Evolutionary conservation across 2,329 filamentous ascomycete species (phyloP).

Genomic region (Pseudocercospora fijiensis): DNA sequence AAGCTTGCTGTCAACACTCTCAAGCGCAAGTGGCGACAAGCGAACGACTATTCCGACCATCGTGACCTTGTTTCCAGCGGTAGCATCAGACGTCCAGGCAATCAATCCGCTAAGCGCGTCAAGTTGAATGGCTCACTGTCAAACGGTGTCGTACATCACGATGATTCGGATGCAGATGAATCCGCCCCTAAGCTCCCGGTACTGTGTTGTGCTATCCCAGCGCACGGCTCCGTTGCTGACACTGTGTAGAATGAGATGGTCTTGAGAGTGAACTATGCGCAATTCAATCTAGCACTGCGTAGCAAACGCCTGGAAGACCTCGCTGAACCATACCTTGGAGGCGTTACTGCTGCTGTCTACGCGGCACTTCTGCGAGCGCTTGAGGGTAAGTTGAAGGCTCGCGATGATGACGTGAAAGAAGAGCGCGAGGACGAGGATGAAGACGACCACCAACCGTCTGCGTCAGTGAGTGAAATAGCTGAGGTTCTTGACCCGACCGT

Average conservation of each 20-base stretch:
- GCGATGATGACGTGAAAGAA: constrained; percentile 57
- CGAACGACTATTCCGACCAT: constrained; percentile 38
- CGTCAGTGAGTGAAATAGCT: constrained; percentile 44
- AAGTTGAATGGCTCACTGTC: constrained; percentile 36
- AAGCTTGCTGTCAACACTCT: constrained; percentile 58
- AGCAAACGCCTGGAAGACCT: constrained; percentile 74
- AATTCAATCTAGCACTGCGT: constrained; percentile 77
- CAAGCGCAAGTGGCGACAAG: constrained; percentile 53
- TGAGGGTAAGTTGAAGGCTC: constrained; percentile 66
- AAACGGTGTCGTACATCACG: constrained; percentile 33
- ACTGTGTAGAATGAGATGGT: constrained; percentile 64
- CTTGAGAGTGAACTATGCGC: constrained; percentile 79
- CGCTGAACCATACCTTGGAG: constrained; percentile 67
- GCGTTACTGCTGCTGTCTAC: constrained; percentile 76
- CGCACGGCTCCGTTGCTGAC: constrained; percentile 29
- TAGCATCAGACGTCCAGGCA: constrained; percentile 29
- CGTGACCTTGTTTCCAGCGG: constrained; percentile 31
- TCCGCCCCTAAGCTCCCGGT: constrained; percentile 39
- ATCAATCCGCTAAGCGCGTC: constrained; percentile 32
- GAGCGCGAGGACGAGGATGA: constrained; percentile 43
- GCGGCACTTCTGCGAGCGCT: constrained; percentile 68
- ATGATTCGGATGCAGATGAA: constrained; percentile 27
- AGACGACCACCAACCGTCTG: constrained; percentile 37
- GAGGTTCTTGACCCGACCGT: constrained; percentile 43
- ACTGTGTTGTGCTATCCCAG: constrained; percentile 31